These are phyloP conservation scores for Phlegmacium glaucopus DNA, from an alignment of 768 basidiomycete genomes.

Conservation along the genomic window DNA sequence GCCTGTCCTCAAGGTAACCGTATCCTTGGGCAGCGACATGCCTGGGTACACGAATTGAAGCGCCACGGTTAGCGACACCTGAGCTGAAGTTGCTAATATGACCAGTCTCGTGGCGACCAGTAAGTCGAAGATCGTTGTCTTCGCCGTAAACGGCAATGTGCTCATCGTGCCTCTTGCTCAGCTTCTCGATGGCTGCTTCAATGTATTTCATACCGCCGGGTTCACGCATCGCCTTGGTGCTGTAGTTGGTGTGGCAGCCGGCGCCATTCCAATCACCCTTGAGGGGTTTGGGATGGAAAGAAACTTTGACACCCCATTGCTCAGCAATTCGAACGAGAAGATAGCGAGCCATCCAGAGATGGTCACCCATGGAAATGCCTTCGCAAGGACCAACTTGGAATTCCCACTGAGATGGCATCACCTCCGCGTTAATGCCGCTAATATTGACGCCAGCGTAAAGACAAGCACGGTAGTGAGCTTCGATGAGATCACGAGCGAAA, in stretches of 20 bases:
- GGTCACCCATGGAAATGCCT: constrained; percentile 98
- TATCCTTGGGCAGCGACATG: constrained; percentile 91
- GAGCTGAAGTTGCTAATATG: constrained; percentile 89
- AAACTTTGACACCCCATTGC: constrained; percentile 96
- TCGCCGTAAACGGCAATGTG: constrained; percentile 98
- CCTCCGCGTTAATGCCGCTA: constrained; percentile 99
- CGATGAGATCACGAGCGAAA: constrained; percentile 96
- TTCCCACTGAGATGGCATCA: constrained; percentile 99
- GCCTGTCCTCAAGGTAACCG: constrained; percentile 95
- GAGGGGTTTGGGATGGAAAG: constrained; percentile 99
- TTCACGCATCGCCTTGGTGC: constrained; percentile 92
- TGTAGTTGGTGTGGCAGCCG: constrained; percentile 98
- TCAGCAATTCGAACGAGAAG: constrained; percentile 94
- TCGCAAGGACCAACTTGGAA: constrained; percentile 99
- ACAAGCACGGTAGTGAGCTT: constrained; percentile 98
- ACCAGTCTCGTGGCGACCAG: constrained; percentile 96
- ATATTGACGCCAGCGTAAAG: constrained; percentile 95
- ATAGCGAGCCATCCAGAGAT: constrained; percentile 99
- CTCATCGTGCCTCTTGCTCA: constrained; percentile 85
- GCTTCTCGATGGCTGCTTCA: constrained; percentile 91
- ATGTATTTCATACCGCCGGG: constrained; percentile 91
- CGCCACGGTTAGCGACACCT: constrained; percentile 97
- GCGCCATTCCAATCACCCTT: constrained; percentile 99
- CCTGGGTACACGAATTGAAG: constrained; percentile 93
- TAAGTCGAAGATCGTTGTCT: constrained; percentile 95